Base-by-base conservation (phyloP, 108 stramenopile species). In the Cyclotella atomus region DNA sequence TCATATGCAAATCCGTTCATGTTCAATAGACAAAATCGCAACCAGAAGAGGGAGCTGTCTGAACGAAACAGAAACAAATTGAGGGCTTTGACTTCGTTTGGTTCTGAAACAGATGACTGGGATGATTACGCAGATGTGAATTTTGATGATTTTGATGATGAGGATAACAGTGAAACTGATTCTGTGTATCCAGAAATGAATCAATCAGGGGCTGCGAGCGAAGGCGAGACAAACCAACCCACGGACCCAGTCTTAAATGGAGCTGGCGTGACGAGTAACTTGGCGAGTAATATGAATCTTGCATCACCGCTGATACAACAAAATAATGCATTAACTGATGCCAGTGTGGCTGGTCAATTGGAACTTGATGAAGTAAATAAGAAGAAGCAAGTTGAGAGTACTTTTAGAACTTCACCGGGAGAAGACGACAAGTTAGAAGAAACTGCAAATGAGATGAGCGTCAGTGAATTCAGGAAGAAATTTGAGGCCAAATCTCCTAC, bases 51-150 rank as follows among this genome's bases (percentile, higher is more conserved):
- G 12, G n/a, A 24, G 23, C 20, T 43, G 7, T 43, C 41, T 43
- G 60, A 38, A 27, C 38, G 60, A 21, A 2, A 61, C 2, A 38
- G 36, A 14, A 61, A 43, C 12, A 21, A 43, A 38, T 24, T 61
- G 14, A 61, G 20, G 10, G 41, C 16, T 5, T 21, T 30, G 36
- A 24, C 21, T 38, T 43, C 36, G 1, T 43, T 43, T 30, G 25
- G 25, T 61, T 41, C 20, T 14, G 55, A 25, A 17, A 54, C 49
- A 14, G 65, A 75, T 35, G 73, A 75, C 36, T 75, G 73, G 65
- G 65, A 66, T 19, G 41, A 50, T 2, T 75, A 66, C 44, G 41
- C 43, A 12, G 6, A 66, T 46, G 47, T 66, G 64, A 64, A 75
- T 34, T 44, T 46, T 44, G 43, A 14, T 10, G 10, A 19, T 20